Evolutionary conservation across 352 stramenopile species (phyloP), one percentile per base, ranked within the genome.

Genomic region (Poterioochromonas sp.): DNA sequence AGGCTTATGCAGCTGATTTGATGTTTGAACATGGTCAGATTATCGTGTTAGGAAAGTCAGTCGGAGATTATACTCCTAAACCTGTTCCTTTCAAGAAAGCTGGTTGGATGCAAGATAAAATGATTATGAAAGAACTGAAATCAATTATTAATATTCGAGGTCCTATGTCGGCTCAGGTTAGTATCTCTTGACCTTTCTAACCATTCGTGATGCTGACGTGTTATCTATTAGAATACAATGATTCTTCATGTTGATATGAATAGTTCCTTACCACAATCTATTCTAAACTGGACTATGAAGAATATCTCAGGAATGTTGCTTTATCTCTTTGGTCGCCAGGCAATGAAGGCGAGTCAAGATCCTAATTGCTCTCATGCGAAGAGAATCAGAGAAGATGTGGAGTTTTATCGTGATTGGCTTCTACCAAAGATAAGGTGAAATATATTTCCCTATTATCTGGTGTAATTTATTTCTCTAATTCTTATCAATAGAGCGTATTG

Each of bases 381-480:
- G 2, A 43, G 40, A 26, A 65, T 78, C 3, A 15, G 71, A 71
- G 35, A 11, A 18, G 49, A 78, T 39, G 26, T 26, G 15, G 53
- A 71, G n/a, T 78, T 78, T 53, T 78, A 78, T 53, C 20, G 12
- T 22, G 44, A 41, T 37, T 78, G 40, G 40, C 1, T 78, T 11
- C n/a, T 78, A 35, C 71, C 71, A 35, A 68, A 71, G 15, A 2
- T 78, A 34, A 47, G 53, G n/a, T n/a, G n/a, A n/a, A n/a, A n/a
- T n/a, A n/a, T n/a, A n/a, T n/a, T n/a, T n/a, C n/a, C n/a, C n/a
- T n/a, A n/a, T n/a, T n/a, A n/a, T n/a, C n/a, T n/a, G n/a, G n/a
- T n/a, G n/a, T n/a, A n/a, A n/a, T n/a, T n/a, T n/a, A n/a, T n/a
- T n/a, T n/a, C n/a, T n/a, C n/a, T n/a, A n/a, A n/a, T n/a, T n/a